phyloP scores from a whole-genome alignment of 345 rosid genomes.

The Bruguiera parviflora region DNA sequence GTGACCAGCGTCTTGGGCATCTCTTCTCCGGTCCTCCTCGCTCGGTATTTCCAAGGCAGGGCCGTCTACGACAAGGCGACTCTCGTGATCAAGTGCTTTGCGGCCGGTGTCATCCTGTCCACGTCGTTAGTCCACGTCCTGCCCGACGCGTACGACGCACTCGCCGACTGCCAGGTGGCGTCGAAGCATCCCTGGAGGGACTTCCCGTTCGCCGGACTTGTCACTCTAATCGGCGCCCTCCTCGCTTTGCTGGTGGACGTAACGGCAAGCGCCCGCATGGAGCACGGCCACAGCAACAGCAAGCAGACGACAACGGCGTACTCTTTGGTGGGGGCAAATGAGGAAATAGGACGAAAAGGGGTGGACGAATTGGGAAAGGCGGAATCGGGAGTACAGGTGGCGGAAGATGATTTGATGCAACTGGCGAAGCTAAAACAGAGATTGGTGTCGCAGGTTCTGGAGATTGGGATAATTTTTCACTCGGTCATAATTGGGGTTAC shows the following conservation, averaged over 20 bases:
- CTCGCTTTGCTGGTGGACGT: constrained; percentile 70
- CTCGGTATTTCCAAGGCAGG: constrained; percentile 74
- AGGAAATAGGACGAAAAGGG: constrained; percentile 24
- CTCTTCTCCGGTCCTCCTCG: constrained; percentile 64
- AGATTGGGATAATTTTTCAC: constrained; percentile 89
- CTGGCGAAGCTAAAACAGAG: constrained; percentile 63
- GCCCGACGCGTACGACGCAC: constrained; percentile 76
- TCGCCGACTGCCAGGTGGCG: constrained; percentile 70
- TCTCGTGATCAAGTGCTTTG: constrained; percentile 77
- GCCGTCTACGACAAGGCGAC: constrained; percentile 70
- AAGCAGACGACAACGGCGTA: constrained; percentile 20
- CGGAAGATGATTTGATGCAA: constrained; percentile 29
- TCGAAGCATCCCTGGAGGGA: constrained; percentile 81
- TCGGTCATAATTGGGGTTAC: constrained; percentile 92
- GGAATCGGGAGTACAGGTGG: constrained; percentile 23
- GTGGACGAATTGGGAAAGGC: constrained; percentile 32
- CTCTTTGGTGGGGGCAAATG: constrained; percentile 39
- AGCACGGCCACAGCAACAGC: constrained; percentile 32
- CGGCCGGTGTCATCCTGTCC: constrained; percentile 92
- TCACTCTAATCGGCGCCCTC: constrained; percentile 64
- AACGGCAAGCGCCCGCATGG: constrained; percentile 80
- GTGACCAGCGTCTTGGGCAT: constrained; percentile 69
- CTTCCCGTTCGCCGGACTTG: constrained; percentile 81
- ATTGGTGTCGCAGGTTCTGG: constrained; percentile 87
- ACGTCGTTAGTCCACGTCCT: constrained; percentile 91